phyloP scores from a whole-genome alignment of 768 basidiomycete genomes.

The Kwoniella shandongensis region DNA sequence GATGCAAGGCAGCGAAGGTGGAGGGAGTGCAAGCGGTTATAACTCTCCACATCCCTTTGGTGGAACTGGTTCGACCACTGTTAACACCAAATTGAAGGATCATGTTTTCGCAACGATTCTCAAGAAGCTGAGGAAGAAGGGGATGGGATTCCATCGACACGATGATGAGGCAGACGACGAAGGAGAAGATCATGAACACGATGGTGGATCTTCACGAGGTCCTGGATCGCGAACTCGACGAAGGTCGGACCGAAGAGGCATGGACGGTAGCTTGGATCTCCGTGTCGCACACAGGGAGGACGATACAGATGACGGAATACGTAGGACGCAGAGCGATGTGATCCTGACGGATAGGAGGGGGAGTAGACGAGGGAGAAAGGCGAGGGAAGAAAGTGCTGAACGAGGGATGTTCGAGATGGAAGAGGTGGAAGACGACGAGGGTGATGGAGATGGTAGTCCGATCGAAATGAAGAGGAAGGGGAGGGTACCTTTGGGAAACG shows the following conservation, averaged over 20 bases:
- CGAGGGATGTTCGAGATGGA: constrained; percentile 70
- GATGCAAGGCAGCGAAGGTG: constrained; percentile 1
- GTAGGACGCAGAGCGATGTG: constrained; percentile 49
- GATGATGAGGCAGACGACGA: constrained; percentile 52
- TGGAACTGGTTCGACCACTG: constrained; percentile 86
- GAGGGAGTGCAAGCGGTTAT: constrained; percentile 20
- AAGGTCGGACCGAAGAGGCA: neutral
- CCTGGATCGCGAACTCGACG: neutral
- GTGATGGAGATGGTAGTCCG: constrained; percentile 28
- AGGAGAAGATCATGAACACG: constrained; percentile 55
- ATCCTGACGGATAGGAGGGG: constrained; percentile 30
- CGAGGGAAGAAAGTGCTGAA: constrained; percentile 54
- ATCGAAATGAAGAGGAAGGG: constrained; percentile 12
- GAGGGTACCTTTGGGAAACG: constrained; percentile 8
- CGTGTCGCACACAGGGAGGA: neutral
- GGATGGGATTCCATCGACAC: constrained; percentile 21
- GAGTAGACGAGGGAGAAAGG: constrained; percentile 11
- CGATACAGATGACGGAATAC: constrained; percentile 21
- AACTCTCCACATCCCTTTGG: constrained; percentile 60
- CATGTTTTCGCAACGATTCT: constrained; percentile 90
- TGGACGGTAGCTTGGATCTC: constrained; percentile 19
- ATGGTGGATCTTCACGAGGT: neutral
- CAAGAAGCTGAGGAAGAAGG: constrained; percentile 55
- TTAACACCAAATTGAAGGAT: constrained; percentile 91
- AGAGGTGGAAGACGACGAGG: constrained; percentile 56